Evolutionary conservation across 306 rosid species (phyloP), one percentile per base, ranked within the genome.

Genomic region (Castanea sativa): DNA sequence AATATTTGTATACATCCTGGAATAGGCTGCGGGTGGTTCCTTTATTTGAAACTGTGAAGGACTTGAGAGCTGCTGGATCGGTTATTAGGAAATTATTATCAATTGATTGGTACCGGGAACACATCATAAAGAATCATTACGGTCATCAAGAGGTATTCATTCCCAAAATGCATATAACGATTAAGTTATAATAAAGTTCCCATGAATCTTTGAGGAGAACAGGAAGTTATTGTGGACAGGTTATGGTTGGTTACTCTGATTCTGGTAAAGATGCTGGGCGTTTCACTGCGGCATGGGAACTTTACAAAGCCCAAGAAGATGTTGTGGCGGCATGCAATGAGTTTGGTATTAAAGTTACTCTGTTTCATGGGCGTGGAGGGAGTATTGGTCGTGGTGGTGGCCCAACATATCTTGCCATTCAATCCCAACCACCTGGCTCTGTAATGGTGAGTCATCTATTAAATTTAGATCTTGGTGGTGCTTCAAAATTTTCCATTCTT

Each of bases 221-320:
- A 51, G 51, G 19, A 74, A 63, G 75, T 74, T 85, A 73, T 68
- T 82, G 41, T 79, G 73, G 74, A 78, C 89, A 94, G 98, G 97
- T 94, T 71, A 94, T 94, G 98, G 97, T 94, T 71, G 97, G 98
- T 61, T 94, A 92, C 83, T 94, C 98, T 74, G 97, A 94, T 87
- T 94, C 98, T 78, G 97, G 97, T 64, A 94, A 92, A 89, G 98
- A 94, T 87, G 98, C 97, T 53, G 98, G 98, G 61, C 97, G 97
- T 78, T 92, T 94, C 58, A 87, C 93, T 73, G 97, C 97, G 53
- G 98, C 97, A 61, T 94, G 98, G 98, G 98, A 94, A 75, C 97
- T 94, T 77, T 94, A 89, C 88, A 92, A 92, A 88, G 98, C 97
- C 82, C 98, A 94, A 80, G 98, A 94, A 83, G 98, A 94, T 87